Evolutionary conservation across 805 yeast genomes (phyloP).

Genomic region (Myxozyma udenii): DNA sequence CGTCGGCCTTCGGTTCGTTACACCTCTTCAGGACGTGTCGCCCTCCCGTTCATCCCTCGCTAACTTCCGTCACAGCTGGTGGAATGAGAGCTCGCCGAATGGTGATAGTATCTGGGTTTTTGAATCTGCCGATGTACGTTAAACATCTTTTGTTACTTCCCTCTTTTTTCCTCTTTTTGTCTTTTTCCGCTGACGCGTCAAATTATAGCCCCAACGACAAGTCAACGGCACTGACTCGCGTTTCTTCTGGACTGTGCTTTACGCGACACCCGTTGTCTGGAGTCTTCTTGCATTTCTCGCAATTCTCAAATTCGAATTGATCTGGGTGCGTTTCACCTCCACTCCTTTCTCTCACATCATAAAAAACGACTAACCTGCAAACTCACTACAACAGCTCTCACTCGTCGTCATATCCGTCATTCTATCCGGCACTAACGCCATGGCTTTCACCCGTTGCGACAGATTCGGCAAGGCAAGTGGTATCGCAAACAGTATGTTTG

Average conservation of each 20-base stretch:
- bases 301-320: constrained; percentile 72
- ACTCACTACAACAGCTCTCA: constrained; percentile 26
- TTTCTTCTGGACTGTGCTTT: constrained; percentile 79
- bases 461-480: constrained; percentile 82
- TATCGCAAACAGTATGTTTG: constrained; percentile 58
- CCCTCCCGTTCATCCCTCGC: neutral
- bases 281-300: constrained; percentile 70
- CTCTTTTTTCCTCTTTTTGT: too few species aligned
- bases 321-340: constrained; percentile 36
- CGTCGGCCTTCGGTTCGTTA: constrained; percentile 60
- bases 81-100: constrained; percentile 75
- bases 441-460: constrained; percentile 90
- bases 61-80: constrained; percentile 59
- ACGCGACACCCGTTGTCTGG: constrained; percentile 77
- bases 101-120: constrained; percentile 83
- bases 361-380: neutral
- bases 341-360: too few species aligned
- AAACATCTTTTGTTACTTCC: neutral
- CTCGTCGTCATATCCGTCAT: constrained; percentile 58
- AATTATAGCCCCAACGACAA: constrained; percentile 46
- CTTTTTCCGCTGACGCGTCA: too few species aligned
- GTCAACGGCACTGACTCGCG: constrained; percentile 91
- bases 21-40: neutral
- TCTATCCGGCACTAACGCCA: constrained; percentile 73
- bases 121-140: constrained; percentile 67